Evolutionary conservation across 129 eudicot species (phyloP).

Genomic region (Flaveria ramosissima): DNA sequence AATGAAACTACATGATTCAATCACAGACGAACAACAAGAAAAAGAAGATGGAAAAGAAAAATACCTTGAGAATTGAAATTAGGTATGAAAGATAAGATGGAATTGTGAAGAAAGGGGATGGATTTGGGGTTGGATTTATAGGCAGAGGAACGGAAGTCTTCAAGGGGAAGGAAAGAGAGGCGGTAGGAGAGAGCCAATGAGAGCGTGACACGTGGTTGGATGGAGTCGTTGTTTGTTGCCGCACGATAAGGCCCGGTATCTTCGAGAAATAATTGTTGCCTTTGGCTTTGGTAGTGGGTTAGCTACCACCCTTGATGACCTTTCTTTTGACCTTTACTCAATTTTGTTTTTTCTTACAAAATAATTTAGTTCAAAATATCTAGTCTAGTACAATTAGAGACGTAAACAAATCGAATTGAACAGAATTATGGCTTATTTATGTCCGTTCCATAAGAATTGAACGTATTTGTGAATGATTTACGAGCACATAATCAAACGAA

Average conservation of each 20-base stretch:
- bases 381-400: too few species aligned
- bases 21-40: neutral
- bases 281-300: too few species aligned
- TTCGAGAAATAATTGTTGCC: neutral
- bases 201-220: constrained; percentile 21
- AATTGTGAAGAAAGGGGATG: constrained; percentile 18
- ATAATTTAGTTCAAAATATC: too few species aligned
- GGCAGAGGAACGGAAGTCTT: constrained; percentile 10
- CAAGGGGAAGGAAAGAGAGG: neutral
- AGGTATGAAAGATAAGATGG: neutral
- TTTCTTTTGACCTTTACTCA: too few species aligned
- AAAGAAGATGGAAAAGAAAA: neutral
- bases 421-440: too few species aligned
- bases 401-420: too few species aligned
- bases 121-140: constrained; percentile 36
- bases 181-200: constrained; percentile 1
- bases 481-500: too few species aligned
- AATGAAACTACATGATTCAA: too few species aligned
- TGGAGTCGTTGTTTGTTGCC: neutral
- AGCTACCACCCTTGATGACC: too few species aligned
- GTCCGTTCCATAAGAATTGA: too few species aligned
- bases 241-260: constrained; percentile 4
- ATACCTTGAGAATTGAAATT: constrained; percentile 17
- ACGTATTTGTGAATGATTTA: too few species aligned
- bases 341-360: too few species aligned